Evolutionary conservation across 305 asterid species (phyloP), one percentile per base, ranked within the genome.

Genomic region (Ruellia speciosa): DNA sequence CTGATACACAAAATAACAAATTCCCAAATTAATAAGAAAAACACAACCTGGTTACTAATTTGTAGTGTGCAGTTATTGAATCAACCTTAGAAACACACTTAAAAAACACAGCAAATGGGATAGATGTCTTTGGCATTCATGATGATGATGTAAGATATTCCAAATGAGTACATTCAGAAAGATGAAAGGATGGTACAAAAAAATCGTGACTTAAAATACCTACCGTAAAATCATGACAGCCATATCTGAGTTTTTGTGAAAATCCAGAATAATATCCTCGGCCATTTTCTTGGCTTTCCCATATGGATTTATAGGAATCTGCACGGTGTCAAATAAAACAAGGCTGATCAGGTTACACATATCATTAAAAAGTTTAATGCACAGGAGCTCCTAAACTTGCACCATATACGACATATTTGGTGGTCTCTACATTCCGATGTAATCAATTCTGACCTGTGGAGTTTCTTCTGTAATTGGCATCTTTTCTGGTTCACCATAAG

Each of bases 211-310:
- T 43, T 43, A 52, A 16, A 64, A 34, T 37, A 50, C 50, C 50
- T 54, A 89, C 97, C 97, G 84, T 61, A 89, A 72, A 65, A 90
- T 87, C 96, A 90, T 90, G 68, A 90, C 85, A 60, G 96, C 95
- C 95, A 87, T 87, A 56, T 90, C 79, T 7, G 96, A 83, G 67
- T 81, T 90, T 66, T 79, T 87, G 63, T 87, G 95, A 63, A 84
- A 87, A 77, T 90, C 97, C 59, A 87, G 76, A 71, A 90, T 87
- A 20, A 90, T 87, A 77, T 90, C 97, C 75, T 90, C 97, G 6
- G 97, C 90, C 97, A 90, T 90, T 74, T 90, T 90, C 84, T 90
- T 90, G 72, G 97, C 97, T 78, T 90, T 90, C 49, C 97, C 97
- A 69, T 90, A 90, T 31, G 97, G 97, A 72, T 90, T 90, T 60